Base-by-base conservation (phyloP, 768 basidiomycete genomes). In the Calocera cornea region DNA sequence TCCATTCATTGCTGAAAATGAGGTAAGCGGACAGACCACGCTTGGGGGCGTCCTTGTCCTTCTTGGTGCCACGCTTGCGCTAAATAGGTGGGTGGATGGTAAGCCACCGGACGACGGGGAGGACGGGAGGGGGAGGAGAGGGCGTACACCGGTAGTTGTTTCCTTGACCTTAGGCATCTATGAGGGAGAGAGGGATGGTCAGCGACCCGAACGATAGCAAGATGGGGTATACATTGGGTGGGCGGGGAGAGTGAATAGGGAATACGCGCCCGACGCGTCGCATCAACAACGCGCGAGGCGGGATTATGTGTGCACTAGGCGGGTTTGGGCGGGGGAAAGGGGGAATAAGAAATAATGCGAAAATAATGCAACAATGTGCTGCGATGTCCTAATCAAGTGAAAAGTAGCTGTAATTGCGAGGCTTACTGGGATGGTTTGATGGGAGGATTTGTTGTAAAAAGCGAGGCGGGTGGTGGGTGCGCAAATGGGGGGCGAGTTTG, bases 1-100 rank as follows among this genome's bases (percentile, higher is more conserved):
- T 85, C 90, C 92, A 89, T 77, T 93, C 95, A 77, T 94, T 90
- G 73, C 86, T 87, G 83, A 97, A 98, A 88, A 94, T 94, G 95
- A 98, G 97, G 81, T 97, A 98, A 41, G 95, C 93, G 34, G 94
- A 97, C 54, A 97, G 83, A 0, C 92, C 89, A 66, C 94, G 86
- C 81, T 97, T 97, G 69, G 92, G 93, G 50, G 87, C 85, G 77
- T 89, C 88, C 69, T 84, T 85, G 76, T 92, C 87, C 79, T 91
- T 92, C 70, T 75, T 74, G 27, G 72, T 70, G 27, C 64, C 60
- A 66, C 64, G 68, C 71, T 74, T 74, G 64, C 27, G 69, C 69
- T 65, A 64, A 69, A 72, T 72, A 41, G 65, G 41, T 41, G 31
- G 31, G 54, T 27, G 7, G n/a, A n/a, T n/a, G 54, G 31, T 60